Percentiles rank a stretch among this genome's conserved stretches.
Evolutionary conservation across 345 rosid genomes (phyloP).

Genomic region (Xanthoceras sorbifolium): DNA sequence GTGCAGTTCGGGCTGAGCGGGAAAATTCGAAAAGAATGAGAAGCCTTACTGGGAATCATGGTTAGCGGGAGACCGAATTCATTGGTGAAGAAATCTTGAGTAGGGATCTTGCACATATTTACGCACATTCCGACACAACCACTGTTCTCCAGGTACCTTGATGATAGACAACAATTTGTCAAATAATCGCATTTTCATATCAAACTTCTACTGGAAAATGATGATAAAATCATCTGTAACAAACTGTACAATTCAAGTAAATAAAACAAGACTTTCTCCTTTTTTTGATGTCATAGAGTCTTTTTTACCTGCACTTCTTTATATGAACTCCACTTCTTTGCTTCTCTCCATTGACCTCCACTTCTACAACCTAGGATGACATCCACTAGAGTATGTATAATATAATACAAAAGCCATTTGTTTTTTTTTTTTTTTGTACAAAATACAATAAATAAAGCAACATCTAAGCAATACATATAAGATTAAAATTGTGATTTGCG

Average conservation of each 20-base stretch:
- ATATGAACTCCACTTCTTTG: slow-evolving; percentile 90
- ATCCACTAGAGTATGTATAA: background rate
- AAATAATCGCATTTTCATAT: slow-evolving; percentile 5
- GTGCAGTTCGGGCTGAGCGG: background rate
- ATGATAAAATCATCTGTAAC: background rate
- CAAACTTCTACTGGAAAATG: background rate
- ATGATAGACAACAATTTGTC: slow-evolving; percentile 18
- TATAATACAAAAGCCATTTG: background rate
- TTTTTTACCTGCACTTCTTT: slow-evolving; percentile 70
- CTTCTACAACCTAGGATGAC: slow-evolving; percentile 65
- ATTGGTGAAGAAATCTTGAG: slow-evolving; percentile 97
- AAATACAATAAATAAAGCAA: background rate
- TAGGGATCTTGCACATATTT: slow-evolving; percentile 95
- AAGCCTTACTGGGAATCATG: slow-evolving; percentile 74
- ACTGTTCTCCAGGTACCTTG: slow-evolving; percentile 94
- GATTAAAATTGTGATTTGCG: background rate
- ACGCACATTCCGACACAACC: slow-evolving; percentile 98
- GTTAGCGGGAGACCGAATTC: slow-evolving; percentile 97
- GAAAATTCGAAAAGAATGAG: background rate
- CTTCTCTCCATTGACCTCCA: slow-evolving; percentile 80
- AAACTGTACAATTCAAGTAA: background rate
- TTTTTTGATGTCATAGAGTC: background rate
- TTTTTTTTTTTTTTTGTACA: background rate
- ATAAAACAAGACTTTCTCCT: background rate
- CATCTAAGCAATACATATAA: background rate